Evolutionary conservation across 768 basidiomycete genomes (phyloP).

Genomic region (Clitopilus hobsonii): DNA sequence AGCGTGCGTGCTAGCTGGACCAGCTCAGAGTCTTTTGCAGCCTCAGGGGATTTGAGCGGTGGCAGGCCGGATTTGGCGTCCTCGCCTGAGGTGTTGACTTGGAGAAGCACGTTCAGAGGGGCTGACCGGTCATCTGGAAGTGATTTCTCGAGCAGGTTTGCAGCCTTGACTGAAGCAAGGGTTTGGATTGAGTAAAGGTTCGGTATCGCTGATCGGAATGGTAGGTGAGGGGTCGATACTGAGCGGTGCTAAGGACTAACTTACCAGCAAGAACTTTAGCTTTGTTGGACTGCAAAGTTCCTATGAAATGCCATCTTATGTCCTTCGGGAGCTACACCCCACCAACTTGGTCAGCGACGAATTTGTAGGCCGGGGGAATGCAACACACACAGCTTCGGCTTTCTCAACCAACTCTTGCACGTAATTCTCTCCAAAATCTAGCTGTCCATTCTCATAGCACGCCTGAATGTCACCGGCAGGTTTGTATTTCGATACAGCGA

Average conservation of each 20-base stretch:
- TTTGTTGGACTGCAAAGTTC: constrained; percentile 91
- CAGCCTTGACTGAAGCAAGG: constrained; percentile 75
- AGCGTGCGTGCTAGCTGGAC: constrained; percentile 66
- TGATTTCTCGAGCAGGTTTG: constrained; percentile 72
- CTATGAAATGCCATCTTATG: constrained; percentile 97
- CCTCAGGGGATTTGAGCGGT: constrained; percentile 39
- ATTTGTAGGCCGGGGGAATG: background rate
- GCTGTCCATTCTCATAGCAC: constrained; percentile 75
- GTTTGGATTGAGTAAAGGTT: constrained; percentile 89
- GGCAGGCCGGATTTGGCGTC: constrained; percentile 82
- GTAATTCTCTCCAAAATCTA: constrained; percentile 98
- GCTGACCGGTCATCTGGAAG: constrained; percentile 48
- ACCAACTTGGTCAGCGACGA: background rate
- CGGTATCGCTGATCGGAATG: constrained; percentile 58
- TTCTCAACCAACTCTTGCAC: constrained; percentile 91
- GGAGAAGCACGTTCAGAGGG: constrained; percentile 80
- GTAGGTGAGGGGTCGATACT: background rate
- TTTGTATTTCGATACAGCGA: constrained; percentile 94
- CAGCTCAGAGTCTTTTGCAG: constrained; percentile 44
- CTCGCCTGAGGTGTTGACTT: constrained; percentile 96
- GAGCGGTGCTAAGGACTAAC: constrained; percentile 2
- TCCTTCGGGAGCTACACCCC: constrained; percentile 68
- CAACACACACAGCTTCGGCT: constrained; percentile 50
- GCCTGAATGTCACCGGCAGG: constrained; percentile 82
- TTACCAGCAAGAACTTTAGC: constrained; percentile 83